A percentile compares a stretch with the other conserved stretches of the same genome.
Conservation (phyloP, 2,329 filamentous ascomycete species). For the Sporothrix brunneoviolacea region DNA sequence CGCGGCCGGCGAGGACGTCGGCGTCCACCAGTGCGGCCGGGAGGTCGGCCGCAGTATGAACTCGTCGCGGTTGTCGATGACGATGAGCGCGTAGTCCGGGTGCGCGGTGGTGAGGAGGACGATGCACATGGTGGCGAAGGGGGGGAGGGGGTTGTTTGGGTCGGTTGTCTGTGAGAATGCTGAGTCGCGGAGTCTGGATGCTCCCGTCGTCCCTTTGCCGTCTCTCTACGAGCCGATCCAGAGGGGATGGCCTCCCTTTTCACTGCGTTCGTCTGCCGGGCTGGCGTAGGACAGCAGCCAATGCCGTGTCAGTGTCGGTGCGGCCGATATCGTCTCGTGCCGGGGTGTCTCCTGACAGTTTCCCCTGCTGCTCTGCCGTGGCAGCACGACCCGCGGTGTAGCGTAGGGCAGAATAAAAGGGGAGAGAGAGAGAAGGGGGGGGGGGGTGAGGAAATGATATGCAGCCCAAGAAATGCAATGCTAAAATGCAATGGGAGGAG, state of each 20-base stretch:
- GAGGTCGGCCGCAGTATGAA: constrained; percentile 59
- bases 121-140: constrained; percentile 59
- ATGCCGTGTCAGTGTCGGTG: neutral
- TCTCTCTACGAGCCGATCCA: no score
- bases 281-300: neutral
- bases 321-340: constrained; percentile 8
- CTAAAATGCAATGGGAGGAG: no score
- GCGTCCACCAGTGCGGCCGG: constrained; percentile 57
- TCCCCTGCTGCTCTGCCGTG: neutral
- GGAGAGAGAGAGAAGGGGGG: neutral
- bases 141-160: no score
- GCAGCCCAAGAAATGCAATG: no score
- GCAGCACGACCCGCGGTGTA: neutral
- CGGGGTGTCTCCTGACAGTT: constrained; percentile 6
- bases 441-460: no score
- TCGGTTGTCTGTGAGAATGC: no score
- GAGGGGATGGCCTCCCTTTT: no score
- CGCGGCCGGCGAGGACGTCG: constrained; percentile 23
- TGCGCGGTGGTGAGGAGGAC: constrained; percentile 69
- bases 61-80: constrained; percentile 74
- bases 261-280: neutral
- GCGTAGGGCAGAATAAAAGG: neutral
- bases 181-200: no score
- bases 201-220: no score
- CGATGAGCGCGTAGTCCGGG: constrained; percentile 66